phyloP scores from a whole-genome alignment of 2,329 filamentous ascomycete species.

The Aureobasidium subglaciale region DNA sequence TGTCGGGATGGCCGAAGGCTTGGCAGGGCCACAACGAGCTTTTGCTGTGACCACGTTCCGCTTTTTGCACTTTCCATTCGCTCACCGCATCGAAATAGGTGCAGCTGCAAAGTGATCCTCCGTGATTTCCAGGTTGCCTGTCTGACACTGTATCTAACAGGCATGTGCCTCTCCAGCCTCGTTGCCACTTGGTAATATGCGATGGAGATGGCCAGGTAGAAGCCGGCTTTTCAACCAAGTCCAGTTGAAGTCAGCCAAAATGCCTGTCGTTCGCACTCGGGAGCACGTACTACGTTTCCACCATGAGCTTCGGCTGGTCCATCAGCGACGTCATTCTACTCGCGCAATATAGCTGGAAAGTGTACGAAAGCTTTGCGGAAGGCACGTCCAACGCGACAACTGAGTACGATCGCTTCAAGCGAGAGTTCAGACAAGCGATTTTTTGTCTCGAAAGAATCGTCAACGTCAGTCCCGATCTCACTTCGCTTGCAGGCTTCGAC shows the following conservation, averaged over 20 bases:
- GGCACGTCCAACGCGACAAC: not conserved
- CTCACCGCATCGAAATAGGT: not conserved
- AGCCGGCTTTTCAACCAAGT: not conserved
- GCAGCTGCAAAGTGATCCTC: not conserved
- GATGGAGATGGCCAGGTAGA: not conserved
- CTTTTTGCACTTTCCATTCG: not conserved
- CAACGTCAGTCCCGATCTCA: not conserved
- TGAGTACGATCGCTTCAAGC: not conserved
- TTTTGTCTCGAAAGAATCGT: not conserved
- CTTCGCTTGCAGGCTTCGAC: not conserved
- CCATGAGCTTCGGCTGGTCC: slow-evolving; percentile 8
- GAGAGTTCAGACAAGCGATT: not conserved
- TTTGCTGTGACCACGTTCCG: not conserved
- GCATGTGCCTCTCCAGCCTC: not conserved
- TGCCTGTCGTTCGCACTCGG: not conserved
- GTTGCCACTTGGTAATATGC: not conserved
- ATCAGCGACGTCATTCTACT: not conserved
- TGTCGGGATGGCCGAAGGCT: not conserved
- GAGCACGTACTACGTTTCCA: not conserved
- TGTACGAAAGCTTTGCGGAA: slow-evolving; percentile 3
- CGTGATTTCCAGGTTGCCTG: not conserved
- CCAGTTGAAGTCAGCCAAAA: slow-evolving; percentile 2
- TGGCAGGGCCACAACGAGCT: not conserved
- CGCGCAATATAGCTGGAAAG: not conserved
- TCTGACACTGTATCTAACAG: not conserved